Evolutionary conservation across 2,329 filamentous ascomycete genomes (phyloP).

Genomic region (Aspergillus nomiae): DNA sequence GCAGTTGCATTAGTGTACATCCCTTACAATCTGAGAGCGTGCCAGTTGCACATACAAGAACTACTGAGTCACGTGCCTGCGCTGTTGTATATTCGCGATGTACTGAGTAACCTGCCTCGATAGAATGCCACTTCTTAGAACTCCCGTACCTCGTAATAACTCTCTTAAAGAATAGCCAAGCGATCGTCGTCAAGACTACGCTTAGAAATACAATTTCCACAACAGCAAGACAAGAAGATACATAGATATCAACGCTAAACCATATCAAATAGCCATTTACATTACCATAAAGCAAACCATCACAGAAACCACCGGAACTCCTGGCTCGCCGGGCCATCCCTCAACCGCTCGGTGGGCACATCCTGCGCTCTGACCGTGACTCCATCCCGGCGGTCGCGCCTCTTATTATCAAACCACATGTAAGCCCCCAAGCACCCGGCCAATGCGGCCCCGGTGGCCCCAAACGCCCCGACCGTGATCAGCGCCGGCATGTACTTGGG

Average conservation of each 20-base stretch:
- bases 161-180: neutral
- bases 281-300: neutral
- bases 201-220: neutral
- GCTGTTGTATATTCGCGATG: neutral
- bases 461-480: conserved; percentile 56
- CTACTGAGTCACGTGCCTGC: too few species aligned
- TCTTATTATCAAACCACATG: conserved; percentile 67
- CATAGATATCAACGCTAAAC: neutral
- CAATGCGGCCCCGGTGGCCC: conserved; percentile 59
- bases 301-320: conserved; percentile 61
- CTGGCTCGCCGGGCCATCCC: conserved; percentile 55
- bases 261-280: neutral
- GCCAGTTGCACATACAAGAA: neutral
- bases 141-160: neutral
- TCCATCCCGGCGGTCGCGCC: conserved; percentile 60
- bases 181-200: too few species aligned
- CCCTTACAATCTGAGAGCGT: neutral
- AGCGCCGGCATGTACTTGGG: conserved; percentile 69
- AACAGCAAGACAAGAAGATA: neutral
- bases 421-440: conserved; percentile 60
- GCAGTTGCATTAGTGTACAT: too few species aligned
- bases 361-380: conserved; percentile 57
- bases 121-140: neutral
- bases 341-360: conserved; percentile 58
- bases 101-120: neutral